phyloP scores from a whole-genome alignment of 306 rosid genomes.

The Quercus suber region DNA sequence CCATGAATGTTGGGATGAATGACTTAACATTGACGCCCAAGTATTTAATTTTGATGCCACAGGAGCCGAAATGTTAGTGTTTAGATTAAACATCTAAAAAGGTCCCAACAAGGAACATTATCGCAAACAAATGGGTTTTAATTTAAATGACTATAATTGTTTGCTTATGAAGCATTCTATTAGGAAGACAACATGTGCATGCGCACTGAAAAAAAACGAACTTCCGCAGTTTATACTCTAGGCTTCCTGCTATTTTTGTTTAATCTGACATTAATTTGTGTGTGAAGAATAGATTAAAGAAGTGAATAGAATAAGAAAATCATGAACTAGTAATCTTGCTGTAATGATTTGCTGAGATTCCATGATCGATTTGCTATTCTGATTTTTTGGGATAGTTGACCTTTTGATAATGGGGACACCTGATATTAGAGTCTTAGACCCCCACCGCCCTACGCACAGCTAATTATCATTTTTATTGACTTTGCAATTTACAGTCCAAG shows the following conservation, averaged over 20 bases:
- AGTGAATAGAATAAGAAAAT: neutral
- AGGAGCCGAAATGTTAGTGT: neutral
- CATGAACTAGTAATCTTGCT: neutral
- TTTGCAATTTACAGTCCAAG: too few relatives aligned
- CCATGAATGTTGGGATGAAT: neutral
- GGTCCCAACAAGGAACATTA: neutral
- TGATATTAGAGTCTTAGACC: too few relatives aligned
- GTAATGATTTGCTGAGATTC: too few relatives aligned
- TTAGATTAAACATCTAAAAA: neutral
- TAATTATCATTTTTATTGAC: too few relatives aligned
- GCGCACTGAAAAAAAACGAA: conserved; percentile 12
- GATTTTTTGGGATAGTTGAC: too few relatives aligned
- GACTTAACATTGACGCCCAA: neutral
- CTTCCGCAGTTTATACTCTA: neutral
- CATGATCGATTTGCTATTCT: too few relatives aligned
- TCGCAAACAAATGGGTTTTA: neutral
- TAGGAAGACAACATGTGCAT: neutral
- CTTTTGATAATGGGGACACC: too few relatives aligned
- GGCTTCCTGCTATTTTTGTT: neutral
- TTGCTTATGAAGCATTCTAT: neutral
- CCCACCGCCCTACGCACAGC: too few relatives aligned
- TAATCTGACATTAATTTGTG: neutral
- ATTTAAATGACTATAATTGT: neutral
- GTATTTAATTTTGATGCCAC: too few relatives aligned
- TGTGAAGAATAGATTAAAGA: neutral